These are phyloP conservation scores for Peniophora sp. DNA, from an alignment of 1,284 basidiomycete genomes.

Conservation along the genomic window DNA sequence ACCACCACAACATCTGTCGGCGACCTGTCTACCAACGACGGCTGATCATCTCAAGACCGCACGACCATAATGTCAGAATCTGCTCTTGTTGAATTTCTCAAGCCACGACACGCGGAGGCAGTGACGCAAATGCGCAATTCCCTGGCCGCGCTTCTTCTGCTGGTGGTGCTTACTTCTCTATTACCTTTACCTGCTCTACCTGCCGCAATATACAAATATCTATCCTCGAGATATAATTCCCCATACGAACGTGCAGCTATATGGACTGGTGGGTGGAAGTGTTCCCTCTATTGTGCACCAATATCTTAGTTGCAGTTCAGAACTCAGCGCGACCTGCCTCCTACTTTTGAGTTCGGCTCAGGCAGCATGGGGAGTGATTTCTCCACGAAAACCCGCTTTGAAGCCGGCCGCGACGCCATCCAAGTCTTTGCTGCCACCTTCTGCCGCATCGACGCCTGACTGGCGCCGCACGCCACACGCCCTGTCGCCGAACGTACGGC, in stretches of 20 bases:
- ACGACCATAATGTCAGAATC: not conserved
- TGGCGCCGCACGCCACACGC: constrained; percentile 1
- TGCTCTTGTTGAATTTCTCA: not conserved
- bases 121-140: not conserved
- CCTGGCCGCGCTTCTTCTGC: not conserved
- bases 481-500: not conserved
- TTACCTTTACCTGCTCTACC: not conserved
- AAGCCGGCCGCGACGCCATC: not conserved
- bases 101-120: not conserved
- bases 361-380: not conserved
- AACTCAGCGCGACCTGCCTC: not conserved
- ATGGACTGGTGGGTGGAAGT: not conserved
- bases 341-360: not conserved
- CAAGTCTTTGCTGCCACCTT: not conserved
- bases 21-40: not conserved
- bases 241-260: not conserved
- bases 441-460: not conserved
- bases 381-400: not conserved
- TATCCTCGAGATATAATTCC: not conserved
- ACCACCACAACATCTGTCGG: not conserved
- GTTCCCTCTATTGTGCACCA: not conserved
- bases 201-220: not conserved
- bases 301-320: not conserved
- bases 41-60: too few species aligned
- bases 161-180: not conserved